These are phyloP conservation scores for Goffeauzyma gilvescens DNA, from an alignment of 768 basidiomycete species.

Conservation along the genomic window DNA sequence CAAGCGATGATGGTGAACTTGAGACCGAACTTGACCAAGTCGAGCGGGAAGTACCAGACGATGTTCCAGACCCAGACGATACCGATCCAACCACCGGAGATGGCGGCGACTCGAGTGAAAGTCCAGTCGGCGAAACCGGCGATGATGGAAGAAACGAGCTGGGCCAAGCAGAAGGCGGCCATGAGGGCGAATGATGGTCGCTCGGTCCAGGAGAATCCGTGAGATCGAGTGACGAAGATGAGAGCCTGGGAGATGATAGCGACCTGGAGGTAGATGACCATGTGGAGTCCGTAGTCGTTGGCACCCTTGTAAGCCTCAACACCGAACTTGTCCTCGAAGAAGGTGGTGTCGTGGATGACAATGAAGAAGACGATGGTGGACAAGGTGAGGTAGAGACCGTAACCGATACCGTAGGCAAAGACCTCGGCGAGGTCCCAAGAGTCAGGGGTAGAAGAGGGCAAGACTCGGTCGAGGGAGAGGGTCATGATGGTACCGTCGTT, in stretches of 20 bases:
- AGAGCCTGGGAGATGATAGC: slow-evolving; percentile 97
- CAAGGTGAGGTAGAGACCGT: slow-evolving; percentile 76
- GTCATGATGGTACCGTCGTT: slow-evolving; percentile 99
- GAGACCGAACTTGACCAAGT: slow-evolving; percentile 91
- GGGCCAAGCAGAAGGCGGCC: slow-evolving; percentile 76
- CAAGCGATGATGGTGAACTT: slow-evolving; percentile 76
- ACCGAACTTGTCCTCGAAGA: slow-evolving; percentile 75
- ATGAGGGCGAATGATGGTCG: slow-evolving; percentile 58
- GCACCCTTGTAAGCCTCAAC: slow-evolving; percentile 39
- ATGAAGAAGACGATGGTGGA: slow-evolving; percentile 70
- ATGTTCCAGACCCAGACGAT: slow-evolving; percentile 89
- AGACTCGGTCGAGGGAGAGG: slow-evolving; percentile 69
- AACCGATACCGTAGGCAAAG: slow-evolving; percentile 84
- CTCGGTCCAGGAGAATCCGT: slow-evolving; percentile 35
- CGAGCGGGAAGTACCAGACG: slow-evolving; percentile 86
- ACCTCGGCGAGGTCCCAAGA: slow-evolving; percentile 93
- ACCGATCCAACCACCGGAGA: slow-evolving; percentile 90
- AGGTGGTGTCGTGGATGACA: slow-evolving; percentile 65
- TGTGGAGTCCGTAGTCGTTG: slow-evolving; percentile 63
- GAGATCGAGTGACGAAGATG: slow-evolving; percentile 88
- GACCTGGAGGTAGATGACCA: slow-evolving; percentile 84
- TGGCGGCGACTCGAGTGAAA: slow-evolving; percentile 61
- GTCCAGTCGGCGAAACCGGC: slow-evolving; percentile 84
- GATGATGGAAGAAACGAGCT: slow-evolving; percentile 87
- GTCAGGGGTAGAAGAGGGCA: slow-evolving; percentile 81